A percentile compares a stretch with the other conserved stretches of the same genome.
phyloP scores from a whole-genome alignment of 768 basidiomycete genomes.

The Candolleomyces aberdarensis region DNA sequence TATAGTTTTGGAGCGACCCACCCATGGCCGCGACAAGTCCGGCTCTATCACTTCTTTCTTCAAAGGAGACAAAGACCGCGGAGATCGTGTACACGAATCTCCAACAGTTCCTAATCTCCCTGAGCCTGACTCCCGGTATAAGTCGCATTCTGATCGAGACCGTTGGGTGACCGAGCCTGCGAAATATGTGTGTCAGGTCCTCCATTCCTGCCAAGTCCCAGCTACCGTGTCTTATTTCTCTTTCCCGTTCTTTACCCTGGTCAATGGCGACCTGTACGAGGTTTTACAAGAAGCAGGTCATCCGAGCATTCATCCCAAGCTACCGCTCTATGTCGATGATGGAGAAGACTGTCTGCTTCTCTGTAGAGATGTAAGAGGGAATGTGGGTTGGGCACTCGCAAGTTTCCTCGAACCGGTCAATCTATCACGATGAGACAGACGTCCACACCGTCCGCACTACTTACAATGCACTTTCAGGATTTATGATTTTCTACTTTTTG shows the following conservation, averaged over 20 bases:
- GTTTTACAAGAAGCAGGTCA: constrained; percentile 78
- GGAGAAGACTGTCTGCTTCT: constrained; percentile 78
- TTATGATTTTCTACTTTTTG: neutral
- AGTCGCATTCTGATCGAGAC: constrained; percentile 30
- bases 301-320: constrained; percentile 66
- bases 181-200: constrained; percentile 64
- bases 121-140: constrained; percentile 16
- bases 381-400: constrained; percentile 78
- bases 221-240: constrained; percentile 61
- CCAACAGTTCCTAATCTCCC: constrained; percentile 7
- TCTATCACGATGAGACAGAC: neutral
- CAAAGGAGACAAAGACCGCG: constrained; percentile 15
- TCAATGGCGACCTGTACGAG: constrained; percentile 57
- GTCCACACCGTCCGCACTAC: too few species aligned
- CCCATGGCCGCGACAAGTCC: constrained; percentile 27
- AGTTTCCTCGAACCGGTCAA: constrained; percentile 72
- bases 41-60: constrained; percentile 35
- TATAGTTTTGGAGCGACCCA: constrained; percentile 16
- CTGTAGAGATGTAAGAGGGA: constrained; percentile 52
- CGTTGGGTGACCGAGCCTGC: constrained; percentile 46
- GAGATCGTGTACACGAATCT: constrained; percentile 4
- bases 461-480: neutral
- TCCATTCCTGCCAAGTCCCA: constrained; percentile 69
- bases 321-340: constrained; percentile 75
- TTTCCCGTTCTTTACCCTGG: constrained; percentile 75